phyloP scores from a whole-genome alignment of 2,329 filamentous ascomycete species.

The Calonectria honghensis region DNA sequence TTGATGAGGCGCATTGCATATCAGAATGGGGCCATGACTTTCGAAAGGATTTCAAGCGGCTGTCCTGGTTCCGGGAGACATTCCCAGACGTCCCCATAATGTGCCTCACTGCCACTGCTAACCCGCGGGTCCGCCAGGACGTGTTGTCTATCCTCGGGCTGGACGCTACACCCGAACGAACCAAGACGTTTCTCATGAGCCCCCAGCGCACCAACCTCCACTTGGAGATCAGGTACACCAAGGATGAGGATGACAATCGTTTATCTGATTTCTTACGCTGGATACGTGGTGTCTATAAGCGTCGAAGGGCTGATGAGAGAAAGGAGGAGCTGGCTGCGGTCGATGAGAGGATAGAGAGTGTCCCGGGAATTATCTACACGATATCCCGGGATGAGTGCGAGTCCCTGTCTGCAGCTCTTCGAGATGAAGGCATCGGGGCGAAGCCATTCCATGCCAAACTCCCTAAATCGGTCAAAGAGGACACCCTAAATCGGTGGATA shows the following conservation, averaged over 20 bases:
- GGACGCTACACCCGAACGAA: slow-evolving; percentile 71
- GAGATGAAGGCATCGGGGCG: slow-evolving; percentile 82
- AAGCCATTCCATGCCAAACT: slow-evolving; percentile 84
- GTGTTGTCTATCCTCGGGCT: slow-evolving; percentile 85
- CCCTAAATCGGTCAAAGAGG: slow-evolving; percentile 80
- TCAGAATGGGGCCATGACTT: slow-evolving; percentile 99
- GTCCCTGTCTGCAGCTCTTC: slow-evolving; percentile 78
- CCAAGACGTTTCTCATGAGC: slow-evolving; percentile 87
- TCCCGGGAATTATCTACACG: slow-evolving; percentile 88
- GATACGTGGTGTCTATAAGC: slow-evolving; percentile 83
- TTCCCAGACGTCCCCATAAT: slow-evolving; percentile 93
- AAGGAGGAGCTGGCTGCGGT: slow-evolving; percentile 73
- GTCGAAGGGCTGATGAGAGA: slow-evolving; percentile 77
- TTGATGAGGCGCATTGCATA: slow-evolving; percentile 98
- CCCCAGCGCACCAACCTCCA: slow-evolving; percentile 91
- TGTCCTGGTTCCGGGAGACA: slow-evolving; percentile 88
- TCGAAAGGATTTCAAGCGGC: slow-evolving; percentile 90
- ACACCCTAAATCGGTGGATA: slow-evolving; percentile 83
- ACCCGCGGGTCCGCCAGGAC: slow-evolving; percentile 85
- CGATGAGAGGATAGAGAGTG: slow-evolving; percentile 75
- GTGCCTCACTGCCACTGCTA: slow-evolving; percentile 94
- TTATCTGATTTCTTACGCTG: slow-evolving; percentile 85
- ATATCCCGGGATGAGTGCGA: slow-evolving; percentile 85
- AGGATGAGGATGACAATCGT: slow-evolving; percentile 82
- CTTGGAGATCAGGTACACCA: slow-evolving; percentile 90